Base-by-base conservation (phyloP, 257 asterid genomes). In the Verbascum thapsus region DNA sequence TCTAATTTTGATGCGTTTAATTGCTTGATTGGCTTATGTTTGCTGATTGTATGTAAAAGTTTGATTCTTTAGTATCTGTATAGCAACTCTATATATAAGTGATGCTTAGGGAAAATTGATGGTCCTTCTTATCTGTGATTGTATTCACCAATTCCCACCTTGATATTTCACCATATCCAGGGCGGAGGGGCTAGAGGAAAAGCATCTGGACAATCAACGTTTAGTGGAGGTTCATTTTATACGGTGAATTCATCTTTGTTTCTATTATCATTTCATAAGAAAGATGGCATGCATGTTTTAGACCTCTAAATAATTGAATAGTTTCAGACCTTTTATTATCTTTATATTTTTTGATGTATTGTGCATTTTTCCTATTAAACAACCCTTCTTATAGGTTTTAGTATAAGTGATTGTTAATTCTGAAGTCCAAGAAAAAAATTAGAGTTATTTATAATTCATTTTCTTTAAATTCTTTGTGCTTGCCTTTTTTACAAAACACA, bases 171-270 rank as follows among this genome's bases (percentile, higher is more conserved):
- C 44, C 18, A 57, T 10, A 35, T 34, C 50, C 75, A 86, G 89
- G 95, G 72, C 26, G 85, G 72, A 51, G 82, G 78, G 39, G 78
- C 72, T 56, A 71, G 75, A 80, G 92, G 81, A 53, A 88, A 80
- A 71, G 56, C 78, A 30, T 45, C 82, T 8, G 88, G 88, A 43
- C 77, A 74, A 62, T 70, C 88, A 12, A 85, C 78, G 38, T 87
- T 76, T 65, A 17, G 87, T 45, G 92, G 96, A 66, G 96, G 95
- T 66, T 73, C 95, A 69, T 85, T 90, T 78, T 80, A 58, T 66
- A 73, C 81, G 41, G 95, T 90, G 75, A 77, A 96, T 85, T 65
- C 5, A 43, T 72, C 48, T 66, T 23, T 45, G 3, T 61, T 26
- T 76, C 41, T 67, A 22, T 71, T 34, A 57, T 52, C 13, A 9